Conservation (phyloP, 176 grass and related monocot genomes). For the Avena insularis region DNA sequence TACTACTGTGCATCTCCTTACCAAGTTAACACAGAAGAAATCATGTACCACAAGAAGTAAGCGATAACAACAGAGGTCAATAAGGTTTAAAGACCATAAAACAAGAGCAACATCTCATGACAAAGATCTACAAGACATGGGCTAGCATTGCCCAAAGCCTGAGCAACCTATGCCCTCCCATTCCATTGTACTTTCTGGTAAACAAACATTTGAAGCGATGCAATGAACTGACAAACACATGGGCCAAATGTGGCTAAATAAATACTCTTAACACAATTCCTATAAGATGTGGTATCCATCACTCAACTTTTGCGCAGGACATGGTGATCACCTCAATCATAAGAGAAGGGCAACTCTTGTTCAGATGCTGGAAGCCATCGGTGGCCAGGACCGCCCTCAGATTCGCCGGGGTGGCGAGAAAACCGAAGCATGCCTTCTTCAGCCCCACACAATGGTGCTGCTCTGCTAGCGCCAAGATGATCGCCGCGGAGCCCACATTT, state of each 20-base stretch:
- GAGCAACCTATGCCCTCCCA: neutral
- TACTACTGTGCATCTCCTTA: neutral
- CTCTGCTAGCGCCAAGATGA: slow-evolving; percentile 1
- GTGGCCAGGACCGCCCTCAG: neutral
- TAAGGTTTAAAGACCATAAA: neutral
- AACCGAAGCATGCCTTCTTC: neutral
- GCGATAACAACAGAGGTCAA: neutral
- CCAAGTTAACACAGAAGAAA: neutral
- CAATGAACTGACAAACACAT: neutral
- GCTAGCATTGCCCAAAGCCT: neutral
- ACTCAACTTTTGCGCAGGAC: neutral
- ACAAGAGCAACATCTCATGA: neutral
- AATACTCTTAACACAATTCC: neutral
- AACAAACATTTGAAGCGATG: neutral
- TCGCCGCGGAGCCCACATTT: neutral
- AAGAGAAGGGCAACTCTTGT: neutral
- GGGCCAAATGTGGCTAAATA: neutral
- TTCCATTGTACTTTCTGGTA: neutral
- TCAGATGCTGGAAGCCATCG: slow-evolving; percentile 12
- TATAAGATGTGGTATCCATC: neutral
- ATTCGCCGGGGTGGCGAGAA: neutral
- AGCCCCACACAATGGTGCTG: neutral
- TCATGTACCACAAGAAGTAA: neutral
- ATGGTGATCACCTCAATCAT: slow-evolving; percentile 4
- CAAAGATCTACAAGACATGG: neutral